Conservation (phyloP, 306 rosid species). For the Vigna mungo region DNA sequence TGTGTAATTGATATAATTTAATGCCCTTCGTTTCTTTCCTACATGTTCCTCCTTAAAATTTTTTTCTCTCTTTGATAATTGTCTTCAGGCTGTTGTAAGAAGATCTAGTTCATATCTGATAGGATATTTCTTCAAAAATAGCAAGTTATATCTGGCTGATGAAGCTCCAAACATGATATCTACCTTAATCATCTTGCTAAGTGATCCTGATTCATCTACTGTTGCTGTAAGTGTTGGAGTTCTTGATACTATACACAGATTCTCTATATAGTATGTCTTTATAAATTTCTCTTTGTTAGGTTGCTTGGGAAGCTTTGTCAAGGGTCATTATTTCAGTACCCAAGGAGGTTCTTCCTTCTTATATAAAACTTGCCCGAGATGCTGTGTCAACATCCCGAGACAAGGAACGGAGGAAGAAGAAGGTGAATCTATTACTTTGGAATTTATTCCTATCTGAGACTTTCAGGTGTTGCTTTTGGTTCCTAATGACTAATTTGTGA, state of each 20-base stretch:
- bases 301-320: conserved; percentile 92
- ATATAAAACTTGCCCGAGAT: conserved; percentile 91
- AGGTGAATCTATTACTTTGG: conserved; percentile 60
- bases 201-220: conserved; percentile 86
- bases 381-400: conserved; percentile 96
- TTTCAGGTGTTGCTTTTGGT: conserved; percentile 11
- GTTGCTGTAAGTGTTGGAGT: conserved; percentile 64
- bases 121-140: conserved; percentile 91
- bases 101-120: conserved; percentile 81
- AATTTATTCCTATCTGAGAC: background rate
- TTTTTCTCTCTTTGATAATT: conserved; percentile 35
- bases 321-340: conserved; percentile 82
- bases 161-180: conserved; percentile 95
- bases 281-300: conserved; percentile 54
- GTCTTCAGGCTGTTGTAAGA: conserved; percentile 79
- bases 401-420: conserved; percentile 93
- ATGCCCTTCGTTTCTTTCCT: background rate
- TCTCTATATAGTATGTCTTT: conserved; percentile 27
- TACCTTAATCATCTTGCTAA: conserved; percentile 79
- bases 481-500: conserved; percentile 17
- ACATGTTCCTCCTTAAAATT: background rate
- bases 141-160: conserved; percentile 91
- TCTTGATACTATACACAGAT: conserved; percentile 42
- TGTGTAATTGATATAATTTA: conserved; percentile 10
- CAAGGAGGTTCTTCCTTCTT: conserved; percentile 90